These are phyloP conservation scores for Acer yangbiense DNA, from an alignment of 345 rosid genomes.

Conservation along the genomic window DNA sequence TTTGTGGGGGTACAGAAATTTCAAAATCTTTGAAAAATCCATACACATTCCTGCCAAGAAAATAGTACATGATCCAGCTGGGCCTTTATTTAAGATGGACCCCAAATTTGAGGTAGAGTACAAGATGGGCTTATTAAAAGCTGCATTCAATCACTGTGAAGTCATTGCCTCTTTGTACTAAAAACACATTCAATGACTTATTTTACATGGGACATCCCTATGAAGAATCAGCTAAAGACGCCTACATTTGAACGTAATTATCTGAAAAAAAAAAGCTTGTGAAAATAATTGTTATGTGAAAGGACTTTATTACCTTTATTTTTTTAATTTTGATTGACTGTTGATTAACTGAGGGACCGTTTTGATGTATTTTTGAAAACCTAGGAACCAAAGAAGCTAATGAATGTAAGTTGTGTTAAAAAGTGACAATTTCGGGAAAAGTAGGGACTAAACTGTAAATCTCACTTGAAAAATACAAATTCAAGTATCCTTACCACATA, in stretches of 20 bases:
- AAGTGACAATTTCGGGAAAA: too few relatives aligned
- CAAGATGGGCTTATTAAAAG: not conserved
- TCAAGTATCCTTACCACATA: too few relatives aligned
- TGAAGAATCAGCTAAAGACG: not conserved
- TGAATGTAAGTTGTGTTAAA: too few relatives aligned
- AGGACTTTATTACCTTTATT: too few relatives aligned
- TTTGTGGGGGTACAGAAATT: too few relatives aligned
- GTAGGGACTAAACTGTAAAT: too few relatives aligned
- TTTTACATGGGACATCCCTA: not conserved
- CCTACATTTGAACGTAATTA: not conserved
- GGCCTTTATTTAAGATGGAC: not conserved
- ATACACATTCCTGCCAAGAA: not conserved
- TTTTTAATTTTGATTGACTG: too few relatives aligned
- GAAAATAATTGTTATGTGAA: not conserved
- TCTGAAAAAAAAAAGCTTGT: not conserved
- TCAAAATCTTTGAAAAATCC: not conserved
- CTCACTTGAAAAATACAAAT: too few relatives aligned
- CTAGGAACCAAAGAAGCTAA: too few relatives aligned
- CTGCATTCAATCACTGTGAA: not conserved
- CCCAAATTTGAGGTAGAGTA: not conserved
- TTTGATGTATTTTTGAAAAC: too few relatives aligned
- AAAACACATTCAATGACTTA: not conserved
- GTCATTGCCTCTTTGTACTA: not conserved
- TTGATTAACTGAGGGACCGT: too few relatives aligned
- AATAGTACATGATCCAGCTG: not conserved